Base-by-base conservation (phyloP, 179 eudicot species). In the Nepenthes alata region DNA sequence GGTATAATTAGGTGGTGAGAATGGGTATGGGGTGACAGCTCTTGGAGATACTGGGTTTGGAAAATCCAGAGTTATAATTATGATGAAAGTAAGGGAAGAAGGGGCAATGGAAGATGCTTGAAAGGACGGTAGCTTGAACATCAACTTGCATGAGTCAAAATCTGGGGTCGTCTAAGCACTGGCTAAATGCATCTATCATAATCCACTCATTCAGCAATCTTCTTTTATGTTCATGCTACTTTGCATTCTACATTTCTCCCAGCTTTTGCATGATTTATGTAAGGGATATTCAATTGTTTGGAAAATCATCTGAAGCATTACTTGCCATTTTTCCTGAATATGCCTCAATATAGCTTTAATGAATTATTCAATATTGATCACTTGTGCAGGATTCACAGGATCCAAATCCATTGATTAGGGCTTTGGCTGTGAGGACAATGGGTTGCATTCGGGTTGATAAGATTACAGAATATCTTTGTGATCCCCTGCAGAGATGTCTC, bases 361-460 rank as follows among this genome's bases (percentile, higher is more conserved):
- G 45, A 52, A 5, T 52, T 11, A 2, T 15, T 3, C 53, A 49
- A 3, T 10, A 1, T 4, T 37, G 5, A 36, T 11, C 14, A 57
- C 44, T 34, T 57, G 38, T 77, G 72, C 95, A 93, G 98, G 98
- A 93, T 77, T 86, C 98, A 13, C 98, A 93, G 71, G 98, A 93
- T 66, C 95, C 97, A 68, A 93, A 93, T 76, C 98, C 98, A 63
- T 73, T 93, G 58, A 93, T 93, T 59, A 93, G 97, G 71, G 97
- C 98, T 41, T 79, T 93, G 81, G 98, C 98, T 72, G 98, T 93
- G 66, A 72, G 98, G 72, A 93, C 98, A 37, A 93, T 93, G 98
- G 98, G 98, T 39, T 93, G 98, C 80, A 93, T 93, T 56, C 90
- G 98, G 48, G 98, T 93, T 63, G 98, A 93, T 70, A 93, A 93